Evolutionary conservation across 495 filamentous ascomycete species (phyloP).

Genomic region (Penicilliopsis zonata): DNA sequence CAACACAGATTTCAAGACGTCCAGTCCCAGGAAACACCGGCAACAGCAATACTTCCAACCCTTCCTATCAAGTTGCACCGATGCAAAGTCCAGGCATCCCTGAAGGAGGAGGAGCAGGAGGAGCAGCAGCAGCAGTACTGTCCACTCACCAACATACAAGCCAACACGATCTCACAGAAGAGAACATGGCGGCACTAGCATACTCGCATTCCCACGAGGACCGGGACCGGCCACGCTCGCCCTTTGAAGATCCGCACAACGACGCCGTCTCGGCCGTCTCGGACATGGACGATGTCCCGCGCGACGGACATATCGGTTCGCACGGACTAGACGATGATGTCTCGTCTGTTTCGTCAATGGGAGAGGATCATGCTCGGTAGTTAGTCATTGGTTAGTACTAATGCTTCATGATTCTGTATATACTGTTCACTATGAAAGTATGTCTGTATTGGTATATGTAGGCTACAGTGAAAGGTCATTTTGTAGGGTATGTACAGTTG

Average conservation of each 20-base stretch:
- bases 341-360: constrained; percentile 26
- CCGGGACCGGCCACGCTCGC: constrained; percentile 12
- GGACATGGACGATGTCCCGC: constrained; percentile 7
- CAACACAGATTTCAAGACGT: constrained; percentile 1
- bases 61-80: constrained; percentile 1
- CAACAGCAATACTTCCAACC: background rate
- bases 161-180: background rate
- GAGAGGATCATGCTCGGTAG: constrained; percentile 8
- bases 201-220: background rate
- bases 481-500: too few relatives aligned
- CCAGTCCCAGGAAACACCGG: too few relatives aligned
- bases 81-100: background rate
- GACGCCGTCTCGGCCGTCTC: constrained; percentile 19
- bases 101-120: background rate
- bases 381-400: background rate
- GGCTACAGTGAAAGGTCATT: too few relatives aligned
- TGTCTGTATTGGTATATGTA: too few relatives aligned
- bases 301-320: background rate
- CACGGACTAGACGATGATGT: constrained; percentile 17
- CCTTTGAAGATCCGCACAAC: constrained; percentile 16
- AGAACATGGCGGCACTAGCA: background rate
- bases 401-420: too few relatives aligned
- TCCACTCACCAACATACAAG: background rate
- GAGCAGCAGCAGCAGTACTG: background rate
- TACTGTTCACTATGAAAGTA: too few relatives aligned